Evolutionary conservation across 2,329 filamentous ascomycete species (phyloP), one percentile per base, ranked within the genome.

Genomic region (Phaeomoniella chlamydospora): DNA sequence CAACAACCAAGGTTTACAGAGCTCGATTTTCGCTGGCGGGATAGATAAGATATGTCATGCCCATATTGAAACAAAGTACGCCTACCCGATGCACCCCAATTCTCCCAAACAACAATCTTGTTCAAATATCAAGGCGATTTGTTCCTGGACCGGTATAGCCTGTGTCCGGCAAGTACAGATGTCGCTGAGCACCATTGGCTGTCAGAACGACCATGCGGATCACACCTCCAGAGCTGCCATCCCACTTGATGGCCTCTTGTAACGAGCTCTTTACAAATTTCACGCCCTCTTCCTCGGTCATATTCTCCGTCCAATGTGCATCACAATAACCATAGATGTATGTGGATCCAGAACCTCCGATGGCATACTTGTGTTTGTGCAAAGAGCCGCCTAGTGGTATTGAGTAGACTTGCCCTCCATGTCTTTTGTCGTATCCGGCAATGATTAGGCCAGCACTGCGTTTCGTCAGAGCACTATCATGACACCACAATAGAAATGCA

Each of bases 291-390:
- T 75, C 70, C 68, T 96, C 85, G 36, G 80, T 84, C 87, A 98
- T 96, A 45, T 76, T 76, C 62, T 96, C 90, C 58, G 70, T 77
- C 90, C 90, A 98, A 69, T 98, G 76, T 39, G 85, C 79, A 57
- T 98, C 88, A 57, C 87, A 96, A 70, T 93, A 96, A 50, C 90
- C 90, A 68, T 96, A 98, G 61, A 98, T 98, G 68, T 98, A 98
- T 42, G 90, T 96, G 49, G 88, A 96, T 30, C 90, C 90, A 14
- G 88, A 96, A 32, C 90, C 90, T 48, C 86, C 87, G 52, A 98
- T 98, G 31, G 90, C 77, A 55, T 94, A 98, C 13, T 87, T 58
- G 58, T 94, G 87, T 70, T 96, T 94, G 76, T 98, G 90, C 49
- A 98, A 75, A 35, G 90, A 96, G 38, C 90, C 90, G 49, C 90